Conservation (phyloP, 257 asterid species). For the Solanum pimpinellifolium region DNA sequence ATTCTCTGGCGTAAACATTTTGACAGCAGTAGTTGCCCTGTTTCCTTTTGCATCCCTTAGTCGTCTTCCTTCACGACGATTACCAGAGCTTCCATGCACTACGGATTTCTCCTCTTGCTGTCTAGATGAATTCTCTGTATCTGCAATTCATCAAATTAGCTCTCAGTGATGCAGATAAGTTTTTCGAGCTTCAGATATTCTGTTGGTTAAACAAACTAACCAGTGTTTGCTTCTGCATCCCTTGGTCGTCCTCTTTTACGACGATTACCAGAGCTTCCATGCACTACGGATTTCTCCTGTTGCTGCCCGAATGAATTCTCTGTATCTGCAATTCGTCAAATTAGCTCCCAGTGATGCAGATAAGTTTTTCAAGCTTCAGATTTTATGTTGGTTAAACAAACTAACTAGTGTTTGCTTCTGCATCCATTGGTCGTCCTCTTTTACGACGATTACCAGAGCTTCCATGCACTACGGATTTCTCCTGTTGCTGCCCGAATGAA, state of each 20-base stretch:
- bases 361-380: not conserved
- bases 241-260: not conserved
- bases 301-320: not conserved
- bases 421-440: not conserved
- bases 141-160: not conserved
- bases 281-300: not conserved
- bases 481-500: not conserved
- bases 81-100: not conserved
- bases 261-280: not conserved
- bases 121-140: not conserved
- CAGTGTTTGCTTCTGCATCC: not conserved
- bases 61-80: not conserved
- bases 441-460: not conserved
- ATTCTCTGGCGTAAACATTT: not conserved
- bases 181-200: not conserved
- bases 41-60: not conserved
- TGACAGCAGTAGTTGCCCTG: not conserved
- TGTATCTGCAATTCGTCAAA: not conserved
- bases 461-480: not conserved
- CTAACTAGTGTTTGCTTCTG: not conserved
- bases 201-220: not conserved
- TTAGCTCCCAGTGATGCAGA: not conserved
- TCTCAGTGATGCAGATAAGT: not conserved
- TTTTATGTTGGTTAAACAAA: not conserved
- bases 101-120: not conserved